These are phyloP conservation scores for Hypericum androsaemum DNA, from an alignment of 345 rosid species.

Conservation along the genomic window DNA sequence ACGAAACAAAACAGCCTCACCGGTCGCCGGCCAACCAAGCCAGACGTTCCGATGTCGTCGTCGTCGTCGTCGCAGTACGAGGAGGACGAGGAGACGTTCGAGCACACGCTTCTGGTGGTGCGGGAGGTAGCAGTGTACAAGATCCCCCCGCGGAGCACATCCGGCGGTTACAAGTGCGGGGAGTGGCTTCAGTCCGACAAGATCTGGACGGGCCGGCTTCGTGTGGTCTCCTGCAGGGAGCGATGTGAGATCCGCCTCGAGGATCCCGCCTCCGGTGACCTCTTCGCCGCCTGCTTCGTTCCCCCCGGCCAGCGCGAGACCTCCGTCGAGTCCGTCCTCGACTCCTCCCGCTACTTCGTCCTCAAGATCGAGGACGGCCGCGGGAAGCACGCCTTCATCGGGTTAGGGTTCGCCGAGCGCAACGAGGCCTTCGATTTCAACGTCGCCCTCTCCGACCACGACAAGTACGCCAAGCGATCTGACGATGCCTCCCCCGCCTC, in stretches of 20 bases:
- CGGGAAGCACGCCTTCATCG: conserved; percentile 94
- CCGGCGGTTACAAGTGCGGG: conserved; percentile 98
- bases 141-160: conserved; percentile 88
- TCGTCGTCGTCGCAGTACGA: conserved; percentile 21
- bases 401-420: conserved; percentile 84
- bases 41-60: conserved; percentile 37
- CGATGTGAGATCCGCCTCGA: conserved; percentile 98
- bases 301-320: conserved; percentile 72
- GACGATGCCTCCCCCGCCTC: conserved; percentile 59
- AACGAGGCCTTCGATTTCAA: conserved; percentile 99
- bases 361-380: conserved; percentile 88
- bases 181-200: conserved; percentile 98
- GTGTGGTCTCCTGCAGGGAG: conserved; percentile 88
- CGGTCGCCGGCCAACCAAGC: too few relatives aligned
- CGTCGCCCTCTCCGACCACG: conserved; percentile 96
- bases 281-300: conserved; percentile 93
- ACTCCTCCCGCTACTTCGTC: conserved; percentile 92
- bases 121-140: conserved; percentile 89
- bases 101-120: conserved; percentile 92
- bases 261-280: conserved; percentile 82
- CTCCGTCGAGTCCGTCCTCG: conserved; percentile 92
- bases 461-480: conserved; percentile 77
- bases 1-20: too few relatives aligned
- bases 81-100: conserved; percentile 66
- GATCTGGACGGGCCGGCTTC: conserved; percentile 98